phyloP scores from a whole-genome alignment of 2,329 filamentous ascomycete species.

The Pseudofabraea citricarpa region DNA sequence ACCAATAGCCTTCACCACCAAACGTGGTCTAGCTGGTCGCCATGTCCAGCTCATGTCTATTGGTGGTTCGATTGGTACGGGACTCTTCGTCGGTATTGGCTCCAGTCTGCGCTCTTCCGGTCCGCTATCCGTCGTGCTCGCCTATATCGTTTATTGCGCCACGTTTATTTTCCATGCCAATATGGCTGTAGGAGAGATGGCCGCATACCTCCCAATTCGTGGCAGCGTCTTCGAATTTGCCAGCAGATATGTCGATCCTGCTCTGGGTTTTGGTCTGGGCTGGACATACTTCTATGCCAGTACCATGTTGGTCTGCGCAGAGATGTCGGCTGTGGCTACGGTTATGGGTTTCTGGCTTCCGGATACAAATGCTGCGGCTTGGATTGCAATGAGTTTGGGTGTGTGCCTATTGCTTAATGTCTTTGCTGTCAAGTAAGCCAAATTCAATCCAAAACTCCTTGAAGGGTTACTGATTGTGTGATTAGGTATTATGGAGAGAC shows the following conservation, averaged over 20 bases:
- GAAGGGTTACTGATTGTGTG: not conserved
- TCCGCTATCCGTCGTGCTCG: conserved; percentile 42
- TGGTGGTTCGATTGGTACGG: conserved; percentile 40
- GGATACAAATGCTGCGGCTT: conserved; percentile 41
- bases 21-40: conserved; percentile 22
- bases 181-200: conserved; percentile 43
- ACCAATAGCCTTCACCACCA: conserved; percentile 27
- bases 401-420: conserved; percentile 5
- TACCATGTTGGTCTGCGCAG: conserved; percentile 46
- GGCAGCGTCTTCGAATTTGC: conserved; percentile 44
- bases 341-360: conserved; percentile 57
- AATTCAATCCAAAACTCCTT: no score
- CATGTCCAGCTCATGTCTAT: conserved; percentile 17
- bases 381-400: conserved; percentile 25
- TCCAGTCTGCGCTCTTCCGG: conserved; percentile 43
- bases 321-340: conserved; percentile 58
- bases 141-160: conserved; percentile 41
- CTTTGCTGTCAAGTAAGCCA: conserved; percentile 35
- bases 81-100: conserved; percentile 47
- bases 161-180: conserved; percentile 41
- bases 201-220: conserved; percentile 41
- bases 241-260: conserved; percentile 44
- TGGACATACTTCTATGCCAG: conserved; percentile 29
- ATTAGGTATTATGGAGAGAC: conserved; percentile 46
- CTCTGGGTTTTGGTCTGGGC: conserved; percentile 41